These are phyloP conservation scores for Sporothrix pallida DNA, from an alignment of 2,329 filamentous ascomycete species.

Conservation along the genomic window DNA sequence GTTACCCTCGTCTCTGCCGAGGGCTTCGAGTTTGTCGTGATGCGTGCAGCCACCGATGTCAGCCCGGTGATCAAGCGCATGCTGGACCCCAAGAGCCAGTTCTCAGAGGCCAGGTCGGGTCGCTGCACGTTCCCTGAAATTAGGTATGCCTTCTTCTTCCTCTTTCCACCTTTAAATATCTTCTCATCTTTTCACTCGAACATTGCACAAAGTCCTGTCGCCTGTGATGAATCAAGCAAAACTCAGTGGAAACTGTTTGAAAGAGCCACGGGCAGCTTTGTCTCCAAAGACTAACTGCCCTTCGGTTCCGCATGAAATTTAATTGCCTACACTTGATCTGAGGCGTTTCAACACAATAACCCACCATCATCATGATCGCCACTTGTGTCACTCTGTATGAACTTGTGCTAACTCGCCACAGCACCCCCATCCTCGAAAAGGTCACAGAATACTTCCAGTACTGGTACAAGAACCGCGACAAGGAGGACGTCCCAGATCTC, in stretches of 20 bases:
- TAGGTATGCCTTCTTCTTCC: constrained; percentile 59
- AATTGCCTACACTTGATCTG: constrained; percentile 42
- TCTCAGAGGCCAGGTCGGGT: constrained; percentile 67
- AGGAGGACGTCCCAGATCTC: constrained; percentile 78
- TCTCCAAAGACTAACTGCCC: neutral
- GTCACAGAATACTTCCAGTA: constrained; percentile 85
- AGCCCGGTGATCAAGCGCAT: constrained; percentile 76
- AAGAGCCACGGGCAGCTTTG: constrained; percentile 33
- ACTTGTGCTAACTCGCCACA: constrained; percentile 45
- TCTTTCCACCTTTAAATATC: constrained; percentile 11
- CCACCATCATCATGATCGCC: too few relatives aligned
- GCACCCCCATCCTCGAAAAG: constrained; percentile 76
- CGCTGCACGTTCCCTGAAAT: constrained; percentile 74
- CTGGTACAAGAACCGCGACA: constrained; percentile 74
- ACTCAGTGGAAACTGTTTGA: constrained; percentile 28
- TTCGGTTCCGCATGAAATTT: constrained; percentile 35
- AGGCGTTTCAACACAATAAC: constrained; percentile 27
- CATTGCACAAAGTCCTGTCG: neutral
- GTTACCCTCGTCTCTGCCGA: constrained; percentile 78
- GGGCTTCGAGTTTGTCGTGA: constrained; percentile 76
- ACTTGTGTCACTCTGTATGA: neutral
- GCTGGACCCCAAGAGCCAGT: constrained; percentile 71
- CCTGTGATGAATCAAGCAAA: constrained; percentile 43
- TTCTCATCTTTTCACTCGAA: too few relatives aligned
- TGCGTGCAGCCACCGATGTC: constrained; percentile 71